Percentiles rank a stretch among this genome's conserved stretches.
Evolutionary conservation across 2,329 filamentous ascomycete species (phyloP).

Genomic region (Verticillium dahliae): DNA sequence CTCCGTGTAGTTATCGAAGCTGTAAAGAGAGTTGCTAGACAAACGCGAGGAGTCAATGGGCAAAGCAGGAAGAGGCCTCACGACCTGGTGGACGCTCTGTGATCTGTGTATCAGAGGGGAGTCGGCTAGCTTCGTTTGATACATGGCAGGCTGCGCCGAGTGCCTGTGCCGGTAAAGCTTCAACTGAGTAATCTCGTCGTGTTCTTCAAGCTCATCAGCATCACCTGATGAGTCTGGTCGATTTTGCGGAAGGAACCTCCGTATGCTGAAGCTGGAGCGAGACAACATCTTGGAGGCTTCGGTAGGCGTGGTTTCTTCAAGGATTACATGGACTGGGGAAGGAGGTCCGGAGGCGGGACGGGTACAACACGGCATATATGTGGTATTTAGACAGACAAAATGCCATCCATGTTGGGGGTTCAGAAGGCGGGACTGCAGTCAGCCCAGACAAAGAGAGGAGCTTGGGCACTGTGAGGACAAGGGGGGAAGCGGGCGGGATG

Average conservation of each 20-base stretch:
- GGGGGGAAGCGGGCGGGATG: slow-evolving; percentile 3
- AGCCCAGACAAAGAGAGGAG: background rate
- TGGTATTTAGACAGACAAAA: slow-evolving; percentile 1
- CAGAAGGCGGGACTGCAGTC: slow-evolving; percentile 2
- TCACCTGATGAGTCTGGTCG: slow-evolving; percentile 11
- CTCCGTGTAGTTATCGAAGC: slow-evolving; percentile 21
- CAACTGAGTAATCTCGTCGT: slow-evolving; percentile 11
- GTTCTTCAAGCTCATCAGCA: slow-evolving; percentile 2
- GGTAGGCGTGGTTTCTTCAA: background rate
- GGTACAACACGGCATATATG: slow-evolving; percentile 17
- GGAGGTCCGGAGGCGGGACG: slow-evolving; percentile 9
- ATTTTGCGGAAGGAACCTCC: slow-evolving; percentile 31
- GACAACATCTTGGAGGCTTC: slow-evolving; percentile 28
- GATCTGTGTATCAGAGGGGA: slow-evolving; percentile 24
- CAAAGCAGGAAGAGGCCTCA: slow-evolving; percentile 28
- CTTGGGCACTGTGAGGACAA: slow-evolving; percentile 3
- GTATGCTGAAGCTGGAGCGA: slow-evolving; percentile 34
- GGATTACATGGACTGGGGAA: slow-evolving; percentile 12
- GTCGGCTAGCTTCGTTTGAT: slow-evolving; percentile 16
- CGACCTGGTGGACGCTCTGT: slow-evolving; percentile 30
- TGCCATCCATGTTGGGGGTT: slow-evolving; percentile 1
- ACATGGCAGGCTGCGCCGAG: background rate
- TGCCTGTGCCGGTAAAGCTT: slow-evolving; percentile 4
- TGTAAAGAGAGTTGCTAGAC: slow-evolving; percentile 39
- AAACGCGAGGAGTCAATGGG: slow-evolving; percentile 30